Conservation (phyloP, 129 eudicot species). For the Chrysanthemum makinoi region DNA sequence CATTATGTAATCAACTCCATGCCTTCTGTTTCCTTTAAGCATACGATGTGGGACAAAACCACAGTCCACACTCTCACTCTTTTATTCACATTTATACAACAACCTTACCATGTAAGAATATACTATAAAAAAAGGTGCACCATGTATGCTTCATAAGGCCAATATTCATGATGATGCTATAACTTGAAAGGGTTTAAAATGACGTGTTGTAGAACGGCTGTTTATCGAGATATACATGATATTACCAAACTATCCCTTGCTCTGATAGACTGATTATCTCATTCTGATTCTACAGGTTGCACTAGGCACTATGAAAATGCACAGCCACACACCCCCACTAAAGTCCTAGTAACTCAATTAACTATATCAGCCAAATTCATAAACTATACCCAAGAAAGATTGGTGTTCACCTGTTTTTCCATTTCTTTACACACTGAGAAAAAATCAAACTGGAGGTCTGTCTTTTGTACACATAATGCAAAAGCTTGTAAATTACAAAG, state of each 20-base stretch:
- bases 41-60: too few relatives aligned
- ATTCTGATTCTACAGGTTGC: background rate
- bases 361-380: background rate
- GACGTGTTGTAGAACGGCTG: background rate
- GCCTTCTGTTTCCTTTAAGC: too few relatives aligned
- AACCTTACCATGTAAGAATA: too few relatives aligned
- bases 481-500: conserved; percentile 86
- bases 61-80: too few relatives aligned
- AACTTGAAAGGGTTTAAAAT: background rate
- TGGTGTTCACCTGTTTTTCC: conserved; percentile 85
- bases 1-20: too few relatives aligned
- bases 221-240: background rate
- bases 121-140: background rate
- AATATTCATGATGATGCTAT: conserved; percentile 10
- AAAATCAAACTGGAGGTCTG: conserved; percentile 84
- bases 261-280: background rate
- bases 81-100: too few relatives aligned
- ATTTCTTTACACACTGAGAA: conserved; percentile 88
- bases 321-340: background rate
- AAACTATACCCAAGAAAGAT: too few relatives aligned
- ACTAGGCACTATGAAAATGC: too few relatives aligned
- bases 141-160: conserved; percentile 17
- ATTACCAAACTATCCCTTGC: conserved; percentile 4
- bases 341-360: background rate
- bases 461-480: conserved; percentile 89